Percentiles rank a stretch among this genome's conserved stretches.
phyloP scores from a whole-genome alignment of 2,329 filamentous ascomycete species.

The Paradendryphiella salina region DNA sequence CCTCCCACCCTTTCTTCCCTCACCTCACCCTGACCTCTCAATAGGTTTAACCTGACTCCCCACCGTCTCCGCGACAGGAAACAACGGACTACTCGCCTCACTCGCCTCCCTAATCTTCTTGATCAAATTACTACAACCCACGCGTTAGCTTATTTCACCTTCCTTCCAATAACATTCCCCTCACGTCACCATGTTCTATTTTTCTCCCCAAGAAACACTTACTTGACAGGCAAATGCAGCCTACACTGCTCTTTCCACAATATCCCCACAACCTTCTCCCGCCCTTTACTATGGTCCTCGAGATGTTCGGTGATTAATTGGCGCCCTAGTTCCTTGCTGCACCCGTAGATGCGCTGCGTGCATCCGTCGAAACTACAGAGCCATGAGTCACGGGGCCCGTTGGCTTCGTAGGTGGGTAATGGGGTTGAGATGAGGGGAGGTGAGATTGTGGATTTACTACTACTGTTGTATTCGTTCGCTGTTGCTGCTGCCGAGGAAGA shows the following conservation, averaged over 20 bases:
- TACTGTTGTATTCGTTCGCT: background rate
- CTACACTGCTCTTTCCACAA: conserved; percentile 58
- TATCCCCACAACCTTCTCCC: conserved; percentile 55
- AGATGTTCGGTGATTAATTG: conserved; percentile 64
- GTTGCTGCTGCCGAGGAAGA: conserved; percentile 1
- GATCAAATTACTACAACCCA: conserved; percentile 47
- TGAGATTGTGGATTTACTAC: conserved; percentile 18
- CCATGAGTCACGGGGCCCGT: conserved; percentile 67
- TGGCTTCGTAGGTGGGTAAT: conserved; percentile 41
- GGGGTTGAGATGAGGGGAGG: conserved; percentile 38
- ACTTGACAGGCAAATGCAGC: conserved; percentile 48
- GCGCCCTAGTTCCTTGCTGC: conserved; percentile 60
- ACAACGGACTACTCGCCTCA: conserved; percentile 36
- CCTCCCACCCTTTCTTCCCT: background rate
- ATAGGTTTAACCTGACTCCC: conserved; percentile 11
- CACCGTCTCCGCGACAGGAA: conserved; percentile 12
- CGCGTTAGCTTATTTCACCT: background rate
- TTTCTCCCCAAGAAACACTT: conserved; percentile 20
- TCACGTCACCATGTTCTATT: background rate
- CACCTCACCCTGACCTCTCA: conserved; percentile 14
- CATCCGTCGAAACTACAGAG: conserved; percentile 67
- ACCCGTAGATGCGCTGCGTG: conserved; percentile 64
- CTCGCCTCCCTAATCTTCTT: conserved; percentile 52
- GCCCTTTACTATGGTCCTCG: conserved; percentile 61
- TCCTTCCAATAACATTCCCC: background rate